A percentile compares a stretch with the other conserved stretches of the same genome.
Evolutionary conservation across 345 rosid genomes (phyloP).

Genomic region (Eucalyptus curtisii): DNA sequence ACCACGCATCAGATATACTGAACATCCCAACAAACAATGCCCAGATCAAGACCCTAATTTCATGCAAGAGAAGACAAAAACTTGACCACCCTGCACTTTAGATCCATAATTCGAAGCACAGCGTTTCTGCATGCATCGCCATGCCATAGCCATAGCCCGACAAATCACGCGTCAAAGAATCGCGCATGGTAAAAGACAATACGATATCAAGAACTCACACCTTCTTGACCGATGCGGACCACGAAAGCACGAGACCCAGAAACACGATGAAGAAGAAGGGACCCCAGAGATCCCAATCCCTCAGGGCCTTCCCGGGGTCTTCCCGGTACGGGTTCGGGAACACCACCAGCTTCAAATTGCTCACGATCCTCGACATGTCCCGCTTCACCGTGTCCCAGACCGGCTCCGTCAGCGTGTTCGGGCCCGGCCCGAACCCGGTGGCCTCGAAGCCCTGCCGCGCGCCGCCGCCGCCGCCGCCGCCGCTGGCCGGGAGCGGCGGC

Average conservation of each 20-base stretch:
- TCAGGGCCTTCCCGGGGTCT: constrained; percentile 93
- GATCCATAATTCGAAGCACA: neutral
- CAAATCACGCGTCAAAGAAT: neutral
- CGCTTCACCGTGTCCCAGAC: constrained; percentile 98
- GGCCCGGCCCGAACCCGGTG: constrained; percentile 64
- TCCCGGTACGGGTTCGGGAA: constrained; percentile 88
- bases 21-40: neutral
- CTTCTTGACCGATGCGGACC: constrained; percentile 79
- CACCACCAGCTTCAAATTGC: constrained; percentile 93
- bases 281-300: constrained; percentile 99
- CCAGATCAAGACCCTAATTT: neutral
- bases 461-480: neutral
- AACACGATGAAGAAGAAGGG: constrained; percentile 95
- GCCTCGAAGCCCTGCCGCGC: neutral
- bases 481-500: constrained; percentile 22
- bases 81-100: neutral
- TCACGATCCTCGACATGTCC: constrained; percentile 89
- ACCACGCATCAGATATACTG: neutral
- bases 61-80: neutral
- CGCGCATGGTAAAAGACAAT: neutral
- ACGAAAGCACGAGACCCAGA: constrained; percentile 80
- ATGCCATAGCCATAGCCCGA: neutral
- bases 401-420: constrained; percentile 92
- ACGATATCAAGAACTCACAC: constrained; percentile 15
- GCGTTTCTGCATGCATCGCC: neutral